phyloP scores from a whole-genome alignment of 257 asterid genomes.

The Solanum habrochaites region DNA sequence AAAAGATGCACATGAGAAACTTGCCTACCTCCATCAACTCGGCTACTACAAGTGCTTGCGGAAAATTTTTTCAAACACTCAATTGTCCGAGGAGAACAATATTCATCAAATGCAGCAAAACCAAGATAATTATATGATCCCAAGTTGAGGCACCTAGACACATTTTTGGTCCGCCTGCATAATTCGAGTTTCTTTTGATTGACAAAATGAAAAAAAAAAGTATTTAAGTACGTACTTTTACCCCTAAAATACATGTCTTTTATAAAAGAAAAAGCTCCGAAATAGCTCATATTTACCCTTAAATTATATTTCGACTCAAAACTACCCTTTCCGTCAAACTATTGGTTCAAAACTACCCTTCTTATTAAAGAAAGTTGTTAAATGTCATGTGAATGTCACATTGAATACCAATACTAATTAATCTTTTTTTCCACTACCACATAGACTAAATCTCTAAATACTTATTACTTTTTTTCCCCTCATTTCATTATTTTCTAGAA shows the following conservation, averaged over 20 bases:
- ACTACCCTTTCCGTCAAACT: too few species aligned
- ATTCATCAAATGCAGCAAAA: neutral
- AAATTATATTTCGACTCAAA: too few species aligned
- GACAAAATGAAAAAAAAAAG: neutral
- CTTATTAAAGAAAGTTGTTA: too few species aligned
- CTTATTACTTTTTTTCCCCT: too few species aligned
- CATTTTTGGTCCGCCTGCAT: neutral
- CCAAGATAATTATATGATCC: neutral
- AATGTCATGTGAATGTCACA: too few species aligned
- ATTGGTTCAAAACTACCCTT: too few species aligned
- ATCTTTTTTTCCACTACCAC: too few species aligned
- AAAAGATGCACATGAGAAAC: neutral
- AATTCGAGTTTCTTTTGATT: neutral
- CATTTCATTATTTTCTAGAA: too few species aligned
- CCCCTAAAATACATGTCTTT: neutral
- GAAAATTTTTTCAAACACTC: slow-evolving; percentile 60
- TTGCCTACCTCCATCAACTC: slow-evolving; percentile 83
- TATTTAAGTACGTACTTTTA: neutral
- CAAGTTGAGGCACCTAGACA: neutral
- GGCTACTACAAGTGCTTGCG: slow-evolving; percentile 88
- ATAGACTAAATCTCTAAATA: too few species aligned
- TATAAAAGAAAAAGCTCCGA: neutral
- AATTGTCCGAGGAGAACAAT: neutral
- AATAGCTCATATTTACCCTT: too few species aligned
- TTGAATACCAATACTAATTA: too few species aligned